Conservation (phyloP, 2,329 filamentous ascomycete genomes). For the Falciphora oryzae region DNA sequence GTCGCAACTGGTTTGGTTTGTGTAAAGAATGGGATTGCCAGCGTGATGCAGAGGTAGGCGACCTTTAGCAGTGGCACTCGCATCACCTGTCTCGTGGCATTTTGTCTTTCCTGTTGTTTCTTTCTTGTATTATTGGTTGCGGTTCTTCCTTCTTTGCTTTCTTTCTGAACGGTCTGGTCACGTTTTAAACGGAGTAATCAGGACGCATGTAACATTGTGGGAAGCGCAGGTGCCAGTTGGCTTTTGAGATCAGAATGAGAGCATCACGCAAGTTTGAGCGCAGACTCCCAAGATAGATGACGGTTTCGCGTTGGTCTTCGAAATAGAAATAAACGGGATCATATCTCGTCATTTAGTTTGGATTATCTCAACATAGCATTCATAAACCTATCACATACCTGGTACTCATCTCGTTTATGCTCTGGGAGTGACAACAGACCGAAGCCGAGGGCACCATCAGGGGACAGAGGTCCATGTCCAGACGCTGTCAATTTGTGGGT, state of each 20-base stretch:
- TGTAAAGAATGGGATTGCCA: slow-evolving; percentile 33
- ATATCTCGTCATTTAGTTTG: not conserved
- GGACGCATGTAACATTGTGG: not conserved
- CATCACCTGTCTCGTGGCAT: not conserved
- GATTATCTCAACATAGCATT: not conserved
- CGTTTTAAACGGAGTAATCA: not conserved
- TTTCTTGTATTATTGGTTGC: slow-evolving; percentile 2
- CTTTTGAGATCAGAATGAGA: not conserved
- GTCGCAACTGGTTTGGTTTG: slow-evolving; percentile 34
- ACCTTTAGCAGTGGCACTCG: not conserved
- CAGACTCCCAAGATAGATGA: not conserved
- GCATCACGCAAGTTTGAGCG: not conserved
- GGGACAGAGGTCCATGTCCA: no score
- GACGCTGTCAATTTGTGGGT: not conserved
- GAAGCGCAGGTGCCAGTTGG: not conserved
- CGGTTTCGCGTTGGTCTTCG: not conserved
- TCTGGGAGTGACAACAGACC: no score
- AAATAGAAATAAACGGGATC: not conserved
- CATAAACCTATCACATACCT: no score
- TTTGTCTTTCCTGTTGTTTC: not conserved
- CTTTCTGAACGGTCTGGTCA: not conserved
- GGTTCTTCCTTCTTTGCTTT: not conserved
- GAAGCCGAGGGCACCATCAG: no score
- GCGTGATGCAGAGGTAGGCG: slow-evolving; percentile 17
- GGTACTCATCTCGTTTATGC: no score